Percentiles rank a stretch among this genome's conserved stretches.
These are phyloP conservation scores for Botrytis fragariae DNA, from an alignment of 2,329 filamentous ascomycete genomes.

Conservation along the genomic window DNA sequence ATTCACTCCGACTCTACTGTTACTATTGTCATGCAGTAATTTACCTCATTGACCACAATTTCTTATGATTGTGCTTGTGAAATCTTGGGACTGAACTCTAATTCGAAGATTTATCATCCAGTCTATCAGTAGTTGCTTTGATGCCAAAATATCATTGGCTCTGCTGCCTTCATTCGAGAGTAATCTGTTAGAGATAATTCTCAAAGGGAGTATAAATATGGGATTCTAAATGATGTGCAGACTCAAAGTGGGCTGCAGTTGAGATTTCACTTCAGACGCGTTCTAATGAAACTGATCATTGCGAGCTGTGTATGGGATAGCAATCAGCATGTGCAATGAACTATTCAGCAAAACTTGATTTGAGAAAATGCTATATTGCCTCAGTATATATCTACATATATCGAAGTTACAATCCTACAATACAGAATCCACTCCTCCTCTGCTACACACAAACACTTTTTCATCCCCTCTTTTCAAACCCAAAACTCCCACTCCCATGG, in stretches of 20 bases:
- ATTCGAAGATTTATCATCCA: too few species aligned
- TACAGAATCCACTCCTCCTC: background rate
- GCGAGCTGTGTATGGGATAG: background rate
- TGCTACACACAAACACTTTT: background rate
- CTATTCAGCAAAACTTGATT: fast-evolving
- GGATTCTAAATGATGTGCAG: background rate
- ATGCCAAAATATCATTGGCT: fast-evolving
- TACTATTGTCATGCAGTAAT: background rate
- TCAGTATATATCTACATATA: background rate
- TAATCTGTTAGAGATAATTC: background rate
- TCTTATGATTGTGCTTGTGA: too few species aligned
- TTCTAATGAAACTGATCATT: background rate
- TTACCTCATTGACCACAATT: background rate
- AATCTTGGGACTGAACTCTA: fast-evolving
- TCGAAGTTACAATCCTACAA: background rate
- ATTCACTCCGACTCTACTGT: background rate
- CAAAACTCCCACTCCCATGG: background rate
- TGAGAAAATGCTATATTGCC: background rate
- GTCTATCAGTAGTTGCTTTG: background rate
- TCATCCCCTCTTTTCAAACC: too few species aligned
- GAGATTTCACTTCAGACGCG: background rate
- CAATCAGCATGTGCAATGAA: background rate
- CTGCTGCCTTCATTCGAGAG: background rate
- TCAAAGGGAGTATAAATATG: fast-evolving
- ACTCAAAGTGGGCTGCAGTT: background rate